phyloP scores from a whole-genome alignment of 345 rosid species.

The Euclidium syriacum region DNA sequence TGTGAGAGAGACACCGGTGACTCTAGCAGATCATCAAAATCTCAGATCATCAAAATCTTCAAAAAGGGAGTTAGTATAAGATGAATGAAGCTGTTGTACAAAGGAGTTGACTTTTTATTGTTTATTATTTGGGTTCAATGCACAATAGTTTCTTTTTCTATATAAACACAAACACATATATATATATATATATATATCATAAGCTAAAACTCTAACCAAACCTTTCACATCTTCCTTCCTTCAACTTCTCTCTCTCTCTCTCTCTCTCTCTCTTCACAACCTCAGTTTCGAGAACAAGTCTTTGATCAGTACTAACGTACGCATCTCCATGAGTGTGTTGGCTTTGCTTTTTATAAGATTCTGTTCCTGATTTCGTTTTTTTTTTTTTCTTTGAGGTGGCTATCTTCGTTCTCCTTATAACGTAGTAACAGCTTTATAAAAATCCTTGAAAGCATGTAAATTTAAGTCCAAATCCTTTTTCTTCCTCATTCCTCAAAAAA shows the following conservation, averaged over 20 bases:
- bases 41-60: constrained; percentile 20
- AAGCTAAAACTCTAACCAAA: constrained; percentile 21
- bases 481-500: neutral
- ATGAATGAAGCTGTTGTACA: constrained; percentile 24
- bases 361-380: constrained; percentile 1
- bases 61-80: constrained; percentile 20
- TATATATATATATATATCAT: constrained; percentile 21
- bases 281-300: constrained; percentile 1
- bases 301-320: constrained; percentile 10
- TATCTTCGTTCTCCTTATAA: constrained; percentile 14
- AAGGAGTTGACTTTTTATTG: constrained; percentile 25
- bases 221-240: constrained; percentile 3
- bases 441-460: constrained; percentile 33
- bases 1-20: neutral
- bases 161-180: constrained; percentile 19
- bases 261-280: constrained; percentile 1
- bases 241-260: neutral
- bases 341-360: constrained; percentile 23
- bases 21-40: constrained; percentile 21
- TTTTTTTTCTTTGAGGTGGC: constrained; percentile 13
- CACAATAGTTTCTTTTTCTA: constrained; percentile 14
- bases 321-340: constrained; percentile 12
- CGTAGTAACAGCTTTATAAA: constrained; percentile 31
- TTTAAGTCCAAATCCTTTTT: constrained; percentile 9
- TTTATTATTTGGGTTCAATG: constrained; percentile 20